phyloP scores from a whole-genome alignment of 2,329 filamentous ascomycete species.

The Botrytis aclada region DNA sequence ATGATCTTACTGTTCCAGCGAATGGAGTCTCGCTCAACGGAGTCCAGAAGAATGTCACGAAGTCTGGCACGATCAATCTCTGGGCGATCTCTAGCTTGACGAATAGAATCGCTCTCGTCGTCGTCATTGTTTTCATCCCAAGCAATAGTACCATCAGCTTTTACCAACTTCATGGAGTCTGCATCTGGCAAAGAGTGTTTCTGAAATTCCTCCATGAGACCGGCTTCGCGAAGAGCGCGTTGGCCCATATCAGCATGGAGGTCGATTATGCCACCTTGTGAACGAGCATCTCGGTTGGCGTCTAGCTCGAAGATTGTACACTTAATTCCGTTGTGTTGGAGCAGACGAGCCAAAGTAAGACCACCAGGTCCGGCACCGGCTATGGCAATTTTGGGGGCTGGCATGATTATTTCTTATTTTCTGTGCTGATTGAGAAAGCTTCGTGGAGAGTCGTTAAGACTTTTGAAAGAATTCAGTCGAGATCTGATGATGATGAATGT shows the following conservation, averaged over 20 bases:
- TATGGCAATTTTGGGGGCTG: constrained; percentile 25
- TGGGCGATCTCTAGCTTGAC: constrained; percentile 32
- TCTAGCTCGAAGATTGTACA: constrained; percentile 38
- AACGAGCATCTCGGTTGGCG: constrained; percentile 17
- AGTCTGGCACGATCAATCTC: constrained; percentile 43
- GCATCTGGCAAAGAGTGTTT: constrained; percentile 43
- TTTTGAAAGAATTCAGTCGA: not conserved
- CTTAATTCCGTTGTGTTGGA: constrained; percentile 31
- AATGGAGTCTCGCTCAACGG: constrained; percentile 38
- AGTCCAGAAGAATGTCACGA: constrained; percentile 38
- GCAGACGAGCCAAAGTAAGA: constrained; percentile 26
- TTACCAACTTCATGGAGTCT: constrained; percentile 42
- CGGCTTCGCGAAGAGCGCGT: constrained; percentile 36
- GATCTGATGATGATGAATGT: not conserved
- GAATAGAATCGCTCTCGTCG: not conserved
- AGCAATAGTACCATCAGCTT: constrained; percentile 30
- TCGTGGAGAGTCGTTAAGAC: not conserved
- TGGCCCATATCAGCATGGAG: constrained; percentile 41
- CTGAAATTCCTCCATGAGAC: constrained; percentile 34
- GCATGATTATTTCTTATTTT: constrained; percentile 8
- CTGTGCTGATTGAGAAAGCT: not conserved
- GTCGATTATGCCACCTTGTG: constrained; percentile 46
- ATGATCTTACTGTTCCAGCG: constrained; percentile 42
- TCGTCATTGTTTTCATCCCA: constrained; percentile 26
- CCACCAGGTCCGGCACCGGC: constrained; percentile 28